Evolutionary conservation across 1,284 basidiomycete species (phyloP).

Genomic region (Schizopora paradoxa): DNA sequence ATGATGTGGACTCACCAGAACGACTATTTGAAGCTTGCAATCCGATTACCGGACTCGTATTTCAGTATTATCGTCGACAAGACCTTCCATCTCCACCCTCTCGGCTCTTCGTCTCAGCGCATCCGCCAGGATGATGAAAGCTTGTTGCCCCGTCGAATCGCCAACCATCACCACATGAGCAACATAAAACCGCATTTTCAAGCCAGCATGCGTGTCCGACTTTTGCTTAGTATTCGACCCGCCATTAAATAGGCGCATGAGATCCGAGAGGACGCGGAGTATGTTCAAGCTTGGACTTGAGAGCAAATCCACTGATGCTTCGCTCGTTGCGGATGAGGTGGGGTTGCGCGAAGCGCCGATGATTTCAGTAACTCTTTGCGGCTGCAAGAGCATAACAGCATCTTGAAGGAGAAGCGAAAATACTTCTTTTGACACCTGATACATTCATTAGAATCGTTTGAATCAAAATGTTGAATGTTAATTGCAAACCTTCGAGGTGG

Average conservation of each 20-base stretch:
- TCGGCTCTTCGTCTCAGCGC: too few species aligned
- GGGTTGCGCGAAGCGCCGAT: constrained; percentile 18
- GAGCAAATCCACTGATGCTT: constrained; percentile 19
- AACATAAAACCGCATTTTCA: constrained; percentile 56
- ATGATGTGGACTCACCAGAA: too few species aligned
- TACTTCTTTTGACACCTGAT: constrained; percentile 42
- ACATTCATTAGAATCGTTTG: too few species aligned
- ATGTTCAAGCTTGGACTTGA: constrained; percentile 36
- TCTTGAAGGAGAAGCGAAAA: constrained; percentile 53
- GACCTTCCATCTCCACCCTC: too few species aligned
- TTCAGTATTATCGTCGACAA: too few species aligned
- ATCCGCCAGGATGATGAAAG: too few species aligned
- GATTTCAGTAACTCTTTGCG: constrained; percentile 37
- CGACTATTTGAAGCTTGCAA: too few species aligned
- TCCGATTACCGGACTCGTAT: too few species aligned
- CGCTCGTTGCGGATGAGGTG: constrained; percentile 17
- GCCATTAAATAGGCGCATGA: constrained; percentile 34
- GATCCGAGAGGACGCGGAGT: constrained; percentile 50
- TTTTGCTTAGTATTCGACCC: constrained; percentile 9
- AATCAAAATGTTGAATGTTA: too few species aligned
- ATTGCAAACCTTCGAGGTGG: constrained; percentile 2
- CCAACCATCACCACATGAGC: constrained; percentile 42
- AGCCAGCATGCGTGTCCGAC: constrained; percentile 20
- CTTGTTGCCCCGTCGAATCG: too few species aligned
- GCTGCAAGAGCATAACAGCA: constrained; percentile 42